phyloP scores from a whole-genome alignment of 345 rosid species.

The Ailanthus altissimus region DNA sequence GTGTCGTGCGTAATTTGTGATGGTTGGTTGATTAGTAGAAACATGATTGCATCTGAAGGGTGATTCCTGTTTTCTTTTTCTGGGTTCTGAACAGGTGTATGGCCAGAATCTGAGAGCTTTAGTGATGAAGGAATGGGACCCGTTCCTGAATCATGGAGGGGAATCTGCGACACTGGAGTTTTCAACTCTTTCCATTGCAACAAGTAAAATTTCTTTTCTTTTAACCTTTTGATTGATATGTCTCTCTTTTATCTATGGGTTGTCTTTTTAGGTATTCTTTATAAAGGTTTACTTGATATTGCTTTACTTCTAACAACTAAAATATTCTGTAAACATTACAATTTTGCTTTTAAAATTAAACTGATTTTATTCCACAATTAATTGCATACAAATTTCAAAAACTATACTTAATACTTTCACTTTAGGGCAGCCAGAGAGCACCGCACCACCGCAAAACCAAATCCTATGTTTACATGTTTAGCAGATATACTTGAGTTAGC shows the following conservation, averaged over 20 bases:
- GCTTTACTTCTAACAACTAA: too few relatives aligned
- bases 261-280: too few relatives aligned
- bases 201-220: constrained; percentile 38
- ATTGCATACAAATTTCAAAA: too few relatives aligned
- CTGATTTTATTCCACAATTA: too few relatives aligned
- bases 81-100: constrained; percentile 52
- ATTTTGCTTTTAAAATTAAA: too few relatives aligned
- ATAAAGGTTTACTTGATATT: too few relatives aligned
- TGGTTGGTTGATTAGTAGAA: neutral
- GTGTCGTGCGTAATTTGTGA: neutral
- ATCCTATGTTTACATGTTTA: too few relatives aligned
- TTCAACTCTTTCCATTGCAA: constrained; percentile 79
- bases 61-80: neutral
- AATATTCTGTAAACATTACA: too few relatives aligned
- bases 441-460: too few relatives aligned
- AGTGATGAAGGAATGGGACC: constrained; percentile 77
- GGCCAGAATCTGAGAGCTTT: constrained; percentile 93
- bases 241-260: neutral
- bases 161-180: constrained; percentile 58
- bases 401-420: too few relatives aligned
- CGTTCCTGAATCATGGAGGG: constrained; percentile 84
- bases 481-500: too few relatives aligned
- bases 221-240: neutral
- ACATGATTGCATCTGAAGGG: constrained; percentile 4
- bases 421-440: too few relatives aligned